Conservation (phyloP, 1,284 basidiomycete genomes). For the Irpex sp. region DNA sequence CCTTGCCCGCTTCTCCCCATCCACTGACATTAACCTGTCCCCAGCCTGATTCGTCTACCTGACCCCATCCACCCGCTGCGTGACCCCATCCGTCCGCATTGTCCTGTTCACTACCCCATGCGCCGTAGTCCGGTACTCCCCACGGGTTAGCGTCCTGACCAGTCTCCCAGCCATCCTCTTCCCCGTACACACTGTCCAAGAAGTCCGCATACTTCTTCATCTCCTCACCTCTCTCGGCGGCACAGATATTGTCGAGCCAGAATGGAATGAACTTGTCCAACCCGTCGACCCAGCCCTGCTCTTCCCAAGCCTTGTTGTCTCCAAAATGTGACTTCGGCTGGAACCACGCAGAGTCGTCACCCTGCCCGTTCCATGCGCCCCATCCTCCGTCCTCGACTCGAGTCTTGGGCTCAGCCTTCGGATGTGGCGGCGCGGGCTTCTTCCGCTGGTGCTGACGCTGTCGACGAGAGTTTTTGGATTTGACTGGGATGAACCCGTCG, state of each 20-base stretch:
- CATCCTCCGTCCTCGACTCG: not conserved
- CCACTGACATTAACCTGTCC: not conserved
- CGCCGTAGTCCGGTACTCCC: not conserved
- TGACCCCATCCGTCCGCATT: conserved; percentile 7
- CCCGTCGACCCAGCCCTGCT: conserved; percentile 8
- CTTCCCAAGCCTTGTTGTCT: conserved; percentile 8
- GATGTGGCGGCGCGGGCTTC: not conserved
- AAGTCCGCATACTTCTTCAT: conserved; percentile 13
- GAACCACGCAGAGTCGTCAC: not conserved
- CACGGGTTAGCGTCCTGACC: not conserved
- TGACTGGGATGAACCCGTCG: conserved; percentile 6
- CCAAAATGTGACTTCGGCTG: not conserved
- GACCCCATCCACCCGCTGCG: not conserved
- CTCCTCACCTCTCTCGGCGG: conserved; percentile 12
- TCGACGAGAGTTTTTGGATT: not conserved
- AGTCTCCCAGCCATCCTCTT: conserved; percentile 2
- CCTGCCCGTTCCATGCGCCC: not conserved
- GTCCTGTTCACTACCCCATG: not conserved
- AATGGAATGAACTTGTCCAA: conserved; percentile 11
- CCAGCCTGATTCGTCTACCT: not conserved
- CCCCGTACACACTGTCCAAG: conserved; percentile 3
- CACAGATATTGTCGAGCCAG: conserved; percentile 15
- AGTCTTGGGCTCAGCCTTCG: not conserved
- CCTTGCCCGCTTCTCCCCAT: not conserved
- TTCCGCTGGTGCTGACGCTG: not conserved